Base-by-base conservation (phyloP, 176 grass and related monocot species). In the Phoenix dactylifera region DNA sequence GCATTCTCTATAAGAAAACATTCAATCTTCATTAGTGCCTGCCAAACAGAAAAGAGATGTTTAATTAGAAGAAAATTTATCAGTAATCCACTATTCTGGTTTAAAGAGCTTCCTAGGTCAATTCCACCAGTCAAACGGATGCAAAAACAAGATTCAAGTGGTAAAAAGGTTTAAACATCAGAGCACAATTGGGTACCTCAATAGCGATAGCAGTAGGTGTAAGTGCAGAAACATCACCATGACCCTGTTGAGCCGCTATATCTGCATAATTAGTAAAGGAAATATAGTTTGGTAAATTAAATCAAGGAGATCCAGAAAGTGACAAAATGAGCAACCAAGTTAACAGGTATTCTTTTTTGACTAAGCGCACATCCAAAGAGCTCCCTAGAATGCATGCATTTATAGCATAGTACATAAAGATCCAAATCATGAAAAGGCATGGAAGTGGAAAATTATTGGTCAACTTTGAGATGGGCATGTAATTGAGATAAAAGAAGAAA, bases 21-120 rank as follows among this genome's bases (percentile, higher is more conserved):
- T 68, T 95, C 82, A 52, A 95, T 83, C 64, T 83, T 86, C 20
- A 86, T 26, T 73, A 95, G 55, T 52, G 86, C 86, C 90, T 95
- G 70, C 49, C 78, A 64, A 54, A 28, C 0, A 14, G 50, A 28
- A 32, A 60, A 70, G 63, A 69, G 0, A 6, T 30, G 25, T 54
- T 28, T 6, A 26, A 66, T 50, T 15, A 23, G 61, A 64, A 25
- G 16, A 51, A 51, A 7, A 7, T 39, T 39, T 39, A 1, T 39
- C 4, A 39, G 32, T 39, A 9, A 39, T 39, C 32, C 9, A 10
- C 9, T 39, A 39, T 39, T 39, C 9, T 39, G 32, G 9, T 39
- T 39, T 39, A 39, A 39, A 9, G 32, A 39, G 10, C 32, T 39
- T 28, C 26, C 26, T 39, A 39, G 51, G 58, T 15, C 14, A 63